phyloP scores from a whole-genome alignment of 2,329 filamentous ascomycete species.

The Scleromitrula shiraiana region DNA sequence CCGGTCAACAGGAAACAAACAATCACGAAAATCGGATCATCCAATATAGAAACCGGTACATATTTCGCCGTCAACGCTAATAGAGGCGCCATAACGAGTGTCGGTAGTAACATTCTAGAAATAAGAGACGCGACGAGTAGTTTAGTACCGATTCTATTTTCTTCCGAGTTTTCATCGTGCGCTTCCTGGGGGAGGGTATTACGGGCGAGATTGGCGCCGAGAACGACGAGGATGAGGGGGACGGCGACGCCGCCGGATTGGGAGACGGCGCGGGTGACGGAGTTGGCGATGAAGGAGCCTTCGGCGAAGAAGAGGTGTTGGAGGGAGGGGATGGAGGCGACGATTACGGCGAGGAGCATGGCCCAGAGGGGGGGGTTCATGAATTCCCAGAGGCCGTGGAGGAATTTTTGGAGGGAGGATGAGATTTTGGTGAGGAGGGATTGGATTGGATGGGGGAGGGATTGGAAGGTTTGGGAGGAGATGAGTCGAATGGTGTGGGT shows the following conservation, averaged over 20 bases:
- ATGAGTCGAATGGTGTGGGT: slow-evolving; percentile 12
- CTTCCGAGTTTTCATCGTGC: slow-evolving; percentile 58
- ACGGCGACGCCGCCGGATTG: slow-evolving; percentile 89
- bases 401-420: slow-evolving; percentile 41
- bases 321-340: slow-evolving; percentile 77
- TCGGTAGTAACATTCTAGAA: slow-evolving; percentile 87
- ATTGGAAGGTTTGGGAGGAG: slow-evolving; percentile 33
- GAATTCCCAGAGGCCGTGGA: slow-evolving; percentile 73
- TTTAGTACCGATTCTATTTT: slow-evolving; percentile 60
- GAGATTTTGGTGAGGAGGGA: slow-evolving; percentile 37
- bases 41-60: slow-evolving; percentile 85
- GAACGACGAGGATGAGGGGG: slow-evolving; percentile 86
- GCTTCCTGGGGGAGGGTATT: slow-evolving; percentile 68
- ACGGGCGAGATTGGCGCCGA: slow-evolving; percentile 88
- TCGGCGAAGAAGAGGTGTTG: slow-evolving; percentile 82
- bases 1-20: slow-evolving; percentile 95
- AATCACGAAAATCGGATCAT: slow-evolving; percentile 96
- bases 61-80: slow-evolving; percentile 84
- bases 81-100: slow-evolving; percentile 83
- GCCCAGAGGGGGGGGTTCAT: slow-evolving; percentile 99
- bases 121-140: slow-evolving; percentile 80
- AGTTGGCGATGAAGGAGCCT: slow-evolving; percentile 86
- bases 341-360: slow-evolving; percentile 84
- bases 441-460: slow-evolving; percentile 46
- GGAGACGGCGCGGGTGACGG: slow-evolving; percentile 76